These are phyloP conservation scores for Zalaria sp. DNA, from an alignment of 2,329 filamentous ascomycete genomes.

Conservation along the genomic window DNA sequence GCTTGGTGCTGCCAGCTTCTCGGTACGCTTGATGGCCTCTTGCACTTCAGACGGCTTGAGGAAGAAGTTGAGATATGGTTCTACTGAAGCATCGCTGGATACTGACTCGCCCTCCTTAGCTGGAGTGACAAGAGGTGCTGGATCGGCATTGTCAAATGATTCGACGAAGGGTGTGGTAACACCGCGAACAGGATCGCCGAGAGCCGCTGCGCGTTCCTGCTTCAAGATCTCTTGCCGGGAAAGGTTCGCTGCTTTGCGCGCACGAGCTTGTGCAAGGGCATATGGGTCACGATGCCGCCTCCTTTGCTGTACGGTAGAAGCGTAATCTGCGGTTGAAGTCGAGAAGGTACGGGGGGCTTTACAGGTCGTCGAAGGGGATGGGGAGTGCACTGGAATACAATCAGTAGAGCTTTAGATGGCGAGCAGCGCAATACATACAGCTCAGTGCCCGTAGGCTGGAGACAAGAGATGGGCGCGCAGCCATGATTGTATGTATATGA, in stretches of 20 bases:
- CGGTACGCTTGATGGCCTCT: conserved; percentile 51
- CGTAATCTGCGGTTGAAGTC: conserved; percentile 49
- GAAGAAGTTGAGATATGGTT: conserved; percentile 57
- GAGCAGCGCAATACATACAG: conserved; percentile 13
- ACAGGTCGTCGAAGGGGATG: conserved; percentile 2
- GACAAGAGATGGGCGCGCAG: conserved; percentile 30
- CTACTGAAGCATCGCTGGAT: conserved; percentile 13
- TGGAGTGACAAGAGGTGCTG: conserved; percentile 11
- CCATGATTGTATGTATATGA: conserved; percentile 19
- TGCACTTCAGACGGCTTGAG: conserved; percentile 55
- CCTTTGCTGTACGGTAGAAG: conserved; percentile 42
- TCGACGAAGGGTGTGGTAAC: conserved; percentile 68
- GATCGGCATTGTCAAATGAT: conserved; percentile 54
- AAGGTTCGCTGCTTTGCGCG: conserved; percentile 72
- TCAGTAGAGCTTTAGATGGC: neutral
- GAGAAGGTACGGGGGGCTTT: conserved; percentile 31
- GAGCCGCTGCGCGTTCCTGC: conserved; percentile 45
- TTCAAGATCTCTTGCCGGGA: conserved; percentile 58
- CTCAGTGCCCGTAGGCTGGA: conserved; percentile 27
- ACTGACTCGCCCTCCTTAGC: conserved; percentile 1
- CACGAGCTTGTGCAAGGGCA: conserved; percentile 62
- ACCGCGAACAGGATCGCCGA: conserved; percentile 71
- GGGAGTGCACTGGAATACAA: neutral
- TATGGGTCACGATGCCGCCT: conserved; percentile 67
- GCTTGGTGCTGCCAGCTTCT: conserved; percentile 49